phyloP scores from a whole-genome alignment of 176 grass and related monocot genomes.

The Phragmites australis region DNA sequence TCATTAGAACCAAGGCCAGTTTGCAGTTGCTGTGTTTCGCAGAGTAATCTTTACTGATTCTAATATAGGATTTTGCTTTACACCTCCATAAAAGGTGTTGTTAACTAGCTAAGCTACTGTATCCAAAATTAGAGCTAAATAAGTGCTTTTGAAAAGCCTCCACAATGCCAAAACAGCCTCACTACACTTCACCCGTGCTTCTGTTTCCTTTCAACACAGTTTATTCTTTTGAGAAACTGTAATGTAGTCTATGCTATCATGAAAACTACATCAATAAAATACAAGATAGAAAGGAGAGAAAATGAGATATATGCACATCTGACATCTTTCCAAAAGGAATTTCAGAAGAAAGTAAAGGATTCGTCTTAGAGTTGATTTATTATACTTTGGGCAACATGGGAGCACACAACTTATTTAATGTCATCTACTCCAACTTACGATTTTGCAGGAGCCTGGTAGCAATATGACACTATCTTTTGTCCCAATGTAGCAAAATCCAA shows the following conservation, averaged over 20 bases:
- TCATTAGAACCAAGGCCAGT: neutral
- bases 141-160: neutral
- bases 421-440: neutral
- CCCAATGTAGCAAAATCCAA: slow-evolving; percentile 4
- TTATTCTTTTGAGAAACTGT: neutral
- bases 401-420: neutral
- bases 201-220: neutral
- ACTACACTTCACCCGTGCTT: neutral
- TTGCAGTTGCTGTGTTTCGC: neutral
- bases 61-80: neutral
- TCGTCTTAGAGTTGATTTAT: neutral
- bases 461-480: neutral
- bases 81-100: neutral
- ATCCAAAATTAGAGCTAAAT: neutral
- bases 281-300: neutral
- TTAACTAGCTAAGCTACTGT: neutral
- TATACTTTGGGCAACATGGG: neutral
- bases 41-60: too few species aligned
- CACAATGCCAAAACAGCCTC: neutral
- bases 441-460: neutral
- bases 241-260: neutral
- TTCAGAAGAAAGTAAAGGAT: slow-evolving; percentile 18
- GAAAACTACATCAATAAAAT: neutral
- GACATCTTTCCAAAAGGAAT: neutral
- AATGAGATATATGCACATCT: slow-evolving; percentile 3